Evolutionary conservation across 2,329 filamentous ascomycete species (phyloP).

Genomic region (Claviceps pazoutovae): DNA sequence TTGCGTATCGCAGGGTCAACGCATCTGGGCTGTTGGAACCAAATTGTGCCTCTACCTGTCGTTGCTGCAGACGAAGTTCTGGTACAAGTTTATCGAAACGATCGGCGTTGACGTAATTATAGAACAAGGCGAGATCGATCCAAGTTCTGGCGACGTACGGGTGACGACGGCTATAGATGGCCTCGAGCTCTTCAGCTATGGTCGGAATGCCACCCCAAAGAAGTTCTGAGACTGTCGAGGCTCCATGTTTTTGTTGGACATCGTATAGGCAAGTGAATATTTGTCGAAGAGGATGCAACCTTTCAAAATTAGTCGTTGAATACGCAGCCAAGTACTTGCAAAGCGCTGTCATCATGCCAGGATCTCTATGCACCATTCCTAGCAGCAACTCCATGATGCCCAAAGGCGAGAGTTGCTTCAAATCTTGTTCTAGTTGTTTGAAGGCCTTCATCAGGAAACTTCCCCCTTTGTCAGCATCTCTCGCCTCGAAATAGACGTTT

Average conservation of each 20-base stretch:
- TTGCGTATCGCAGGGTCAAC: slow-evolving; percentile 25
- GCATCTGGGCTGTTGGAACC: slow-evolving; percentile 21
- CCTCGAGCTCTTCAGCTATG: slow-evolving; percentile 30
- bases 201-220: slow-evolving; percentile 27
- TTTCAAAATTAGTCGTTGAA: slow-evolving; percentile 28
- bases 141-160: slow-evolving; percentile 29
- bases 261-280: slow-evolving; percentile 30
- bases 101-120: slow-evolving; percentile 23
- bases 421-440: slow-evolving; percentile 27
- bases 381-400: slow-evolving; percentile 29
- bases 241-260: slow-evolving; percentile 30
- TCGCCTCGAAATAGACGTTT: slow-evolving; percentile 27
- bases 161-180: slow-evolving; percentile 28
- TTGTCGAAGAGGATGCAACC: slow-evolving; percentile 27
- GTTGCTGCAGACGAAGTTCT: slow-evolving; percentile 23
- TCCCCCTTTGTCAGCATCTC: slow-evolving; percentile 26
- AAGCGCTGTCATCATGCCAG: slow-evolving; percentile 30
- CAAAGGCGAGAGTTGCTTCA: slow-evolving; percentile 28
- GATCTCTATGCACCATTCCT: slow-evolving; percentile 29
- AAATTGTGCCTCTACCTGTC: slow-evolving; percentile 21
- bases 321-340: slow-evolving; percentile 32
- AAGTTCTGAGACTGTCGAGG: slow-evolving; percentile 27
- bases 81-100: slow-evolving; percentile 22
- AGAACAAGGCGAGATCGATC: slow-evolving; percentile 27
- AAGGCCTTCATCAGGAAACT: slow-evolving; percentile 28